Percentiles rank a stretch among this genome's conserved stretches.
phyloP scores from a whole-genome alignment of 1,139 yeast genomes.

The Debaryomyces nepalensis region DNA sequence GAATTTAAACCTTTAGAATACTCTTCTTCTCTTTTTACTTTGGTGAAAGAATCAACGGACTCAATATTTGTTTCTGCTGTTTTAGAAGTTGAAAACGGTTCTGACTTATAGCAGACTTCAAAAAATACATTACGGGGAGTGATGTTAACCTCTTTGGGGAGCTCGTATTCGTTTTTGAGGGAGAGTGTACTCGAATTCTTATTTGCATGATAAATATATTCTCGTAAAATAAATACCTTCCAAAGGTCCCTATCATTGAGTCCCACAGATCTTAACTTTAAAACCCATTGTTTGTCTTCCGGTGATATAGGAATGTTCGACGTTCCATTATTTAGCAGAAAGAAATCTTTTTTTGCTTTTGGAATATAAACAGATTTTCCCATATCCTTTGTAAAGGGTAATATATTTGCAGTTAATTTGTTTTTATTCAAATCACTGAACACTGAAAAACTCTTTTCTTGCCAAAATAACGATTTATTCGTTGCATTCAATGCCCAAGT shows the following conservation, averaged over 20 bases:
- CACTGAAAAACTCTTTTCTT: slow-evolving; percentile 22
- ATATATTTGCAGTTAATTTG: slow-evolving; percentile 19
- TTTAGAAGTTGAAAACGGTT: slow-evolving; percentile 30
- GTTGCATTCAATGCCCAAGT: slow-evolving; percentile 73
- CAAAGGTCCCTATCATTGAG: slow-evolving; percentile 74
- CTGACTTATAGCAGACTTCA: slow-evolving; percentile 58
- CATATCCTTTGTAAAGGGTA: slow-evolving; percentile 37
- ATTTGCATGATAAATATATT: slow-evolving; percentile 68
- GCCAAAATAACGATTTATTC: slow-evolving; percentile 78
- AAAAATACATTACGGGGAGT: slow-evolving; percentile 70
- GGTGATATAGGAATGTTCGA: slow-evolving; percentile 42
- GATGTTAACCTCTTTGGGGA: slow-evolving; percentile 21
- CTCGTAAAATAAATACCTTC: slow-evolving; percentile 75
- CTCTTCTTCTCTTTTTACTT: slow-evolving; percentile 6
- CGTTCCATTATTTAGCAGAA: slow-evolving; percentile 22
- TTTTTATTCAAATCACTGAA: slow-evolving; percentile 17
- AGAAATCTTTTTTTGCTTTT: slow-evolving; percentile 21
- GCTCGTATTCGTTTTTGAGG: slow-evolving; percentile 15
- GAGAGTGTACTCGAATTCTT: slow-evolving; percentile 22
- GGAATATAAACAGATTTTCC: slow-evolving; percentile 48
- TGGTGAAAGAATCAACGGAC: slow-evolving; percentile 13
- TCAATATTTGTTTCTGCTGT: slow-evolving; percentile 28
- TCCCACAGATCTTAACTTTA: slow-evolving; percentile 70
- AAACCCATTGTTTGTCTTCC: slow-evolving; percentile 80
- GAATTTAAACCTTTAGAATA: slow-evolving; percentile 26